Evolutionary conservation across 2,329 filamentous ascomycete species (phyloP).

Genomic region (Apiospora hydei): DNA sequence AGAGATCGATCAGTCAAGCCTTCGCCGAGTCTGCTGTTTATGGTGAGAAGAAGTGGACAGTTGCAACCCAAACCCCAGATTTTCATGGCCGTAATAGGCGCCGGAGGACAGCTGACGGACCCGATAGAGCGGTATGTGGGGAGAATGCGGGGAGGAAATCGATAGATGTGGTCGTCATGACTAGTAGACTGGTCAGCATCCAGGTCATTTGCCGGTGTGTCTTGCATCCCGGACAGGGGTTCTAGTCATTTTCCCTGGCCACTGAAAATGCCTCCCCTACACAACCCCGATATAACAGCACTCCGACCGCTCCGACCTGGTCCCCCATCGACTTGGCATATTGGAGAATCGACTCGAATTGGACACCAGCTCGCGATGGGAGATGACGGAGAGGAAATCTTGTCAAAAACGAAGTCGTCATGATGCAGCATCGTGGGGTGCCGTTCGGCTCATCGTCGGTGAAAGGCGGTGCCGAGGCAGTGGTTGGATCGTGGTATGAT

Average conservation of each 20-base stretch:
- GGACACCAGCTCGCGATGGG: background rate
- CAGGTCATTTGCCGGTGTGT: constrained; percentile 3
- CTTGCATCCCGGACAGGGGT: constrained; percentile 11
- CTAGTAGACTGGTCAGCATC: background rate
- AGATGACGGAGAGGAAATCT: constrained; percentile 1
- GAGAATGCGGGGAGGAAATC: constrained; percentile 3
- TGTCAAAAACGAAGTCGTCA: background rate
- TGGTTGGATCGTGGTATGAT: background rate
- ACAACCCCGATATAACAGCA: background rate
- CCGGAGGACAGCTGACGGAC: background rate
- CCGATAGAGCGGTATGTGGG: constrained; percentile 21
- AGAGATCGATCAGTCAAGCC: background rate
- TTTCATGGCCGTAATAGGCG: background rate
- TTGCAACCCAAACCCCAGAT: background rate
- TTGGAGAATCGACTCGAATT: constrained; percentile 3
- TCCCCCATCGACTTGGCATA: background rate
- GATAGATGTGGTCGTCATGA: background rate
- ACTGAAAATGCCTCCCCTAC: background rate
- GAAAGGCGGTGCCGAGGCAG: background rate
- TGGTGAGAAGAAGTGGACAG: background rate
- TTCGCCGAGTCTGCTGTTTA: constrained; percentile 3
- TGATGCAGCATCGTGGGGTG: constrained; percentile 5
- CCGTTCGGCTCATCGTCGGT: background rate
- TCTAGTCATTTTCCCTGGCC: constrained; percentile 8
- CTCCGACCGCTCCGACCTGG: background rate